A percentile compares a stretch with the other conserved stretches of the same genome.
phyloP scores from a whole-genome alignment of 176 grass and related monocot genomes.

The Triticum turgidum region DNA sequence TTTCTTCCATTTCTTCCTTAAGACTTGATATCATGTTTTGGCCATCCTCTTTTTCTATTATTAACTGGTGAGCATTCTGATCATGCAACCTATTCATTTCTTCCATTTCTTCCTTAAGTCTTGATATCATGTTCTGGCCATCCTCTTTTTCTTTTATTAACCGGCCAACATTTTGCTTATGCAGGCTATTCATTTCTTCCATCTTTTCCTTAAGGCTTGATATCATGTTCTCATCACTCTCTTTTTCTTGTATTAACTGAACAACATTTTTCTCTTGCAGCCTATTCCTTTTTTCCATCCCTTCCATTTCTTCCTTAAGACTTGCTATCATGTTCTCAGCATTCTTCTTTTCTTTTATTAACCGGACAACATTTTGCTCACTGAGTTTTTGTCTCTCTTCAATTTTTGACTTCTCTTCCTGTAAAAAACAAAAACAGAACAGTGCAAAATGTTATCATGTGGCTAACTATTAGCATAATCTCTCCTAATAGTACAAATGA shows the following conservation, averaged over 20 bases:
- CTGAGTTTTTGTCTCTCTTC: conserved; percentile 67
- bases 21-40: conserved; percentile 7
- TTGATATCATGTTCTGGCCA: conserved; percentile 35
- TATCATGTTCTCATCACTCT: conserved; percentile 52
- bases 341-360: conserved; percentile 63
- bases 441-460: conserved; percentile 12
- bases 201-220: conserved; percentile 55
- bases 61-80: conserved; percentile 36
- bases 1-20: conserved; percentile 57
- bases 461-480: background rate
- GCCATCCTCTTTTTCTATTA: conserved; percentile 57
- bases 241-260: conserved; percentile 61
- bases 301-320: conserved; percentile 61
- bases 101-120: conserved; percentile 63
- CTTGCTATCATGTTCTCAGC: conserved; percentile 47
- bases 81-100: conserved; percentile 42
- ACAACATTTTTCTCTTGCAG: conserved; percentile 48
- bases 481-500: background rate
- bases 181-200: conserved; percentile 48
- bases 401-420: conserved; percentile 68
- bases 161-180: conserved; percentile 40
- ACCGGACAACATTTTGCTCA: conserved; percentile 47
- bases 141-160: conserved; percentile 47
- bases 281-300: conserved; percentile 71
- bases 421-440: conserved; percentile 6